Evolutionary conservation across 2,329 filamentous ascomycete species (phyloP), one percentile per base, ranked within the genome.

Genomic region (Catunica adiposa): DNA sequence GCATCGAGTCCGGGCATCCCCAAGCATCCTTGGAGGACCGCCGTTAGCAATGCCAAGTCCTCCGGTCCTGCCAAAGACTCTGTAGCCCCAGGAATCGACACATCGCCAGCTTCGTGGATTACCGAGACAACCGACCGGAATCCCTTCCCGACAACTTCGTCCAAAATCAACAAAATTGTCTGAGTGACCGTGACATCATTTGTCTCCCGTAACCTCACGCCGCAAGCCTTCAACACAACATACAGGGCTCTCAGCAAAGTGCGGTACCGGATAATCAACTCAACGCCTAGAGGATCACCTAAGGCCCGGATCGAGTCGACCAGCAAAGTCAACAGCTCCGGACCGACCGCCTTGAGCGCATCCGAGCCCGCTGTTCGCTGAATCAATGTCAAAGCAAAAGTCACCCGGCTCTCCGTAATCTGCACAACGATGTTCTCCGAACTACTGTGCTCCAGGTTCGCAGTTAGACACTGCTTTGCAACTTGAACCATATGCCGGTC

Each of bases 1-100:
- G 85, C 77, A 55, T 85, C 80, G 58, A 87, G 82, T 51, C 83
- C 82, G 0, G 88, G 86, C 29, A 95, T 77, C 60, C 82, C 80
- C 15, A 97, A 74, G 61, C 86, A 84, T 31, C 84, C 86, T 67
- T 96, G 89, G 38, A 97, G 71, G 47, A 97, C 84, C 2, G 87
- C 89, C 9, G 88, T 95, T 47, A 98, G 70, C 44, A 97, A 80
- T 2, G 83, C 84, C 61, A 98, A 80, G 65, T 98, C 92, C 56
- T 85, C 84, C 0, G 89, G 86, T 15, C 54, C 48, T 2, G 25
- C 54, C 1, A 76, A 75, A 17, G 68, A 63, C 22, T 62, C 63
- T 7, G 50, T 4, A 23, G 50, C 17, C n/a, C 17, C 20, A 17
- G 29, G 11, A 11, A 37, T 9, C 17, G 1, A 14, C 15, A 26